Evolutionary conservation across 306 rosid genomes (phyloP).

Genomic region (Cicer chorassanicum): DNA sequence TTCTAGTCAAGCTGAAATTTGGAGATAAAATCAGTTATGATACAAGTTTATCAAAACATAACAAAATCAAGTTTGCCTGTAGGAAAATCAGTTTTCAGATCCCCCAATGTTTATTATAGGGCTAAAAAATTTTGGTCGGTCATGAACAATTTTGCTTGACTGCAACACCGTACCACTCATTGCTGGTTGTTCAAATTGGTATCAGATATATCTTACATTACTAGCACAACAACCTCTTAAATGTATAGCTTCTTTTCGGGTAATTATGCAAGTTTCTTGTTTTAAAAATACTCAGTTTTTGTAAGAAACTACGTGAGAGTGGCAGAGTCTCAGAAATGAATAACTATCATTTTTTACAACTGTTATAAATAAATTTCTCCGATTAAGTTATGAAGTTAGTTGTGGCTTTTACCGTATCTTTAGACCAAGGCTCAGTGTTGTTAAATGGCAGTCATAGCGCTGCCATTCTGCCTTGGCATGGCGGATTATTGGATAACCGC

Average conservation of each 20-base stretch:
- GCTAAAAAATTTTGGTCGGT: not conserved
- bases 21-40: not conserved
- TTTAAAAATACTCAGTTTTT: not conserved
- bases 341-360: not conserved
- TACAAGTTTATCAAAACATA: not conserved
- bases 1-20: not conserved
- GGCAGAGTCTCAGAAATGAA: conserved; percentile 3
- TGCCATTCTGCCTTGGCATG: too few species aligned
- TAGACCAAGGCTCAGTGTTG: too few species aligned
- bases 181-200: not conserved
- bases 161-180: not conserved
- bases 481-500: too few species aligned
- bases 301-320: not conserved
- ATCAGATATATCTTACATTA: not conserved
- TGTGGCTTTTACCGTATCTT: not conserved
- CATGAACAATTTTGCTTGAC: not conserved
- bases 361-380: not conserved
- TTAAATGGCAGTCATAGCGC: too few species aligned
- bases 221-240: not conserved
- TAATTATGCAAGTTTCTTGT: not conserved
- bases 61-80: not conserved
- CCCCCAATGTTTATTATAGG: not conserved
- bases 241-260: not conserved
- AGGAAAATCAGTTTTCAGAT: not conserved
- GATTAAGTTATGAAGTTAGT: not conserved